A percentile compares a stretch with the other conserved stretches of the same genome.
These are phyloP conservation scores for Cronartium quercuum DNA, from an alignment of 1,284 basidiomycete genomes.

Conservation along the genomic window DNA sequence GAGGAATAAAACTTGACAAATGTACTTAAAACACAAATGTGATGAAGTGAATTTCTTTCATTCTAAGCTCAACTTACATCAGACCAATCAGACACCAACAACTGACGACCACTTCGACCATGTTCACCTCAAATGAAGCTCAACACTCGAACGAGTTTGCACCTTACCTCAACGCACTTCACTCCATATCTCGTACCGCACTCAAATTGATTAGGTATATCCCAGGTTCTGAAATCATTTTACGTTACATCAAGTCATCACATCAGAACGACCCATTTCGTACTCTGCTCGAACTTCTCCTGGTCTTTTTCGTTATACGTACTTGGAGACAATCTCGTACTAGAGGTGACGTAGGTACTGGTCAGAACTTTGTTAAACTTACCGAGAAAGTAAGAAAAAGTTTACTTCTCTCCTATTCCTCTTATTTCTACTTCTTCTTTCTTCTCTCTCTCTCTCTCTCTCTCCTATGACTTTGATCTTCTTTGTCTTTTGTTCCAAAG, in stretches of 20 bases:
- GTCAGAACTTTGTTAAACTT: conserved; percentile 72
- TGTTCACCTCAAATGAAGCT: background rate
- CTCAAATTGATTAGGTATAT: conserved; percentile 51
- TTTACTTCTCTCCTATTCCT: conserved; percentile 10
- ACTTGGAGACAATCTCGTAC: conserved; percentile 85
- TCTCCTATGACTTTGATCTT: background rate
- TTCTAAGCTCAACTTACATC: too few relatives aligned
- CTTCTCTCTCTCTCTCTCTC: conserved; percentile 4
- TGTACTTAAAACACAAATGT: too few relatives aligned
- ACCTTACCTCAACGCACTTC: conserved; percentile 32
- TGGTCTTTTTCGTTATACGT: conserved; percentile 79
- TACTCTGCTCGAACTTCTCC: conserved; percentile 80
- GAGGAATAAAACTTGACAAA: too few relatives aligned
- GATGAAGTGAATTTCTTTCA: too few relatives aligned
- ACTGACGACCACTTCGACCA: too few relatives aligned
- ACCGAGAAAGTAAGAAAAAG: conserved; percentile 78
- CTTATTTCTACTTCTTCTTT: background rate
- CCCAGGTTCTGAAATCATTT: conserved; percentile 80
- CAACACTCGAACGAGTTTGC: conserved; percentile 3
- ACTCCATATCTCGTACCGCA: conserved; percentile 57
- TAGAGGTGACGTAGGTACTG: conserved; percentile 71
- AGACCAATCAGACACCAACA: too few relatives aligned
- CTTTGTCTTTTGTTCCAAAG: background rate
- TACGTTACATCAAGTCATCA: conserved; percentile 74
- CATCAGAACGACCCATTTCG: conserved; percentile 77